Conservation (phyloP, 495 filamentous ascomycete genomes). For the Xylaria cubensis region DNA sequence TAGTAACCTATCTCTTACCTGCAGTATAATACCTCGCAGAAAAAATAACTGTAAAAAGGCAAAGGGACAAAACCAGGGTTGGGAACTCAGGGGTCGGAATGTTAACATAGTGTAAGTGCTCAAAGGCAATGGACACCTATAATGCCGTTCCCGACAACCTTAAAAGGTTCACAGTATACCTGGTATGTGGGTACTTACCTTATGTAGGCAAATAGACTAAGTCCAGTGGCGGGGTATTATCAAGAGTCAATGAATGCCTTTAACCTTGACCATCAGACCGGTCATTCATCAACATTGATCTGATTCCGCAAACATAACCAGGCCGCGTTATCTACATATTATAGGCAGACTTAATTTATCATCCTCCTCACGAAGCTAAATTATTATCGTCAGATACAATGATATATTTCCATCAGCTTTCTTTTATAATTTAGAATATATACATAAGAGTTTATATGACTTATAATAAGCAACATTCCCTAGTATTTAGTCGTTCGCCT, state of each 20-base stretch:
- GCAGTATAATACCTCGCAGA: background rate
- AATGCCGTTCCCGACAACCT: background rate
- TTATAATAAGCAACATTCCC: background rate
- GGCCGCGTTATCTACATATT: background rate
- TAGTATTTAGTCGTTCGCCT: background rate
- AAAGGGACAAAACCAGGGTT: background rate
- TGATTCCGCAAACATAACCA: background rate
- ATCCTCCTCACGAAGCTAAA: background rate
- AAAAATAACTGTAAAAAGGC: background rate
- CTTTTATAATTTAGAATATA: too few species aligned
- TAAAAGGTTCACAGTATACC: background rate
- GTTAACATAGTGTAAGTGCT: background rate
- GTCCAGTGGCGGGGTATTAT: constrained; percentile 18
- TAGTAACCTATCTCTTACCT: background rate
- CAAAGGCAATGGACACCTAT: background rate
- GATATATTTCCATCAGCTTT: too few species aligned
- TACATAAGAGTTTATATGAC: background rate
- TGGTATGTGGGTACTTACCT: background rate
- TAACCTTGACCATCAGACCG: background rate
- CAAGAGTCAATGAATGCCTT: background rate
- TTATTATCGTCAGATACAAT: too few species aligned
- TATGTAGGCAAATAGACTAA: background rate
- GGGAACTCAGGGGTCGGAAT: background rate
- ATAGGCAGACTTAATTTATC: background rate
- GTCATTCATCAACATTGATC: background rate